A percentile compares a stretch with the other conserved stretches of the same genome.
These are phyloP conservation scores for Tephrocybe sp. DNA, from an alignment of 768 basidiomycete species.

Conservation along the genomic window DNA sequence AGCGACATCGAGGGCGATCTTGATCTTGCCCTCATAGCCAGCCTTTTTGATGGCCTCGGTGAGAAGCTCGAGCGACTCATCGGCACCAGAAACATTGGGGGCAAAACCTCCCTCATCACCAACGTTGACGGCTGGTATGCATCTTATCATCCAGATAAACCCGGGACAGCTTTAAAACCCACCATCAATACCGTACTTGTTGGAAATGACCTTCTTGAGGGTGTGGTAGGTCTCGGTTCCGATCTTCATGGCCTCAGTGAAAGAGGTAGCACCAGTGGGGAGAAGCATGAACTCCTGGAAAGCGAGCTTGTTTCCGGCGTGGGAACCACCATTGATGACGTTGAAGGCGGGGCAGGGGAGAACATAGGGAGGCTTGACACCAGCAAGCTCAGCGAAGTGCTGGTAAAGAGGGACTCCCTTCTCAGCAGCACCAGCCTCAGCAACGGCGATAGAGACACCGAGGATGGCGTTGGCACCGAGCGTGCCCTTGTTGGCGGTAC, in stretches of 20 bases:
- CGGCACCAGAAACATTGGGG: slow-evolving; percentile 95
- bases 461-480: slow-evolving; percentile 99
- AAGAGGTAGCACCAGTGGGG: slow-evolving; percentile 86
- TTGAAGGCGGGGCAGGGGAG: slow-evolving; percentile 95
- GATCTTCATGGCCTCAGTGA: slow-evolving; percentile 98
- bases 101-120: slow-evolving; percentile 99
- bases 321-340: slow-evolving; percentile 99
- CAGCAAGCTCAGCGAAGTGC: slow-evolving; percentile 94
- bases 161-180: slow-evolving; percentile 15
- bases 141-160: slow-evolving; percentile 12
- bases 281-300: slow-evolving; percentile 99
- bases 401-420: slow-evolving; percentile 95
- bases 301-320: slow-evolving; percentile 98
- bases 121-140: slow-evolving; percentile 83
- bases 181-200: slow-evolving; percentile 99
- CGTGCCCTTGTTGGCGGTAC: slow-evolving; percentile 98
- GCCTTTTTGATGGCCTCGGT: slow-evolving; percentile 96
- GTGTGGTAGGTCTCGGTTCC: slow-evolving; percentile 98
- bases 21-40: slow-evolving; percentile 97
- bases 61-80: slow-evolving; percentile 95
- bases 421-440: slow-evolving; percentile 91
- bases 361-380: slow-evolving; percentile 89
- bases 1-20: slow-evolving; percentile 97
- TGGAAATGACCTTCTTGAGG: slow-evolving; percentile 97
- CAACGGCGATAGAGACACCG: slow-evolving; percentile 94